These are phyloP conservation scores for Pythium rhizo-oryzae DNA, from an alignment of 352 stramenopile genomes.

Conservation along the genomic window DNA sequence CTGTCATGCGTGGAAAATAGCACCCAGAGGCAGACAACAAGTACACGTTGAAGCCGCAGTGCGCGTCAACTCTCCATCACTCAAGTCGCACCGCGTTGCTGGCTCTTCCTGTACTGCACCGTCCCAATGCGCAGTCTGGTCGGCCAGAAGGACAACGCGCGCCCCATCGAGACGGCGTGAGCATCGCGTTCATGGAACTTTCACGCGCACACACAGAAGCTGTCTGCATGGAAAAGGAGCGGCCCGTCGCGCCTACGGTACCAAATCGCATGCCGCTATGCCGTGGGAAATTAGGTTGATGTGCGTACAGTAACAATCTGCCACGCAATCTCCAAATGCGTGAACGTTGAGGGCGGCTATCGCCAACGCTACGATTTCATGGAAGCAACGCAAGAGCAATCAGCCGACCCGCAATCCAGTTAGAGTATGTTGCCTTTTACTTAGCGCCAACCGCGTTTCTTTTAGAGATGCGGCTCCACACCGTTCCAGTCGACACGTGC, in stretches of 20 bases:
- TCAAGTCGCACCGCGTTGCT: background rate
- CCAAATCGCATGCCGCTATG: too few relatives aligned
- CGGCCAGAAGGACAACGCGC: background rate
- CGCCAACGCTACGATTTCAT: background rate
- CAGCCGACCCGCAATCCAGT: background rate
- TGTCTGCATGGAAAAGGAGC: constrained; percentile 1
- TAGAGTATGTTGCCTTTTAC: too few relatives aligned
- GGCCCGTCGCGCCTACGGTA: background rate
- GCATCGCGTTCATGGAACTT: background rate
- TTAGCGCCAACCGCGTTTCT: background rate
- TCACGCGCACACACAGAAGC: background rate
- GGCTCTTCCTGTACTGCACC: background rate
- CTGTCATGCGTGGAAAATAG: background rate
- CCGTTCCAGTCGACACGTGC: constrained; percentile 88
- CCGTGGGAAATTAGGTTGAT: background rate
- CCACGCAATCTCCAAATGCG: background rate
- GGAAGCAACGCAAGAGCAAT: background rate
- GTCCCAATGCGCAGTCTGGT: background rate
- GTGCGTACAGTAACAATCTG: background rate
- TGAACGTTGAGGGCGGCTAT: background rate
- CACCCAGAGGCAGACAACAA: background rate
- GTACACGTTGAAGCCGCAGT: background rate
- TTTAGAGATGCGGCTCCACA: constrained; percentile 80
- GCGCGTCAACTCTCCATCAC: background rate
- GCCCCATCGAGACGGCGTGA: background rate